Conservation (phyloP, 768 basidiomycete genomes). For the Glaciozyma martinii region DNA sequence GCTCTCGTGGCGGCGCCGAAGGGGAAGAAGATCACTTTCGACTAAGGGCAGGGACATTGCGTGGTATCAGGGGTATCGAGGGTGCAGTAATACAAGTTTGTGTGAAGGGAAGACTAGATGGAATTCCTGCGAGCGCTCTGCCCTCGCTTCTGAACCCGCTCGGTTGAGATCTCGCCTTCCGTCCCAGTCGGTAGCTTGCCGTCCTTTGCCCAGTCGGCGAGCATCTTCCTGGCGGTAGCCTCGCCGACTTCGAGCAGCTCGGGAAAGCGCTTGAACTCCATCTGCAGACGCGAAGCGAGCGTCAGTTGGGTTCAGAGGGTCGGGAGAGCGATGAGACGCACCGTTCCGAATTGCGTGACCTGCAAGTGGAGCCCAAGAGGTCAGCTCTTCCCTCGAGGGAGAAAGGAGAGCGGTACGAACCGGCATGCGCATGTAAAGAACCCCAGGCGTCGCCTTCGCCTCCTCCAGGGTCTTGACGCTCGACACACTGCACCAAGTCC, state of each 20-base stretch:
- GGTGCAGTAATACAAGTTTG: neutral
- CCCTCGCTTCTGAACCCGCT: constrained; percentile 34
- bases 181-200: constrained; percentile 68
- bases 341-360: constrained; percentile 82
- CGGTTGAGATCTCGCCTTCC: constrained; percentile 49
- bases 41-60: too few species aligned
- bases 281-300: neutral
- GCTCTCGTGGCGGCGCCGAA: constrained; percentile 52
- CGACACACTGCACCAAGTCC: constrained; percentile 59
- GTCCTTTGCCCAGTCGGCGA: constrained; percentile 72
- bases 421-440: constrained; percentile 88
- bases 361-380: neutral
- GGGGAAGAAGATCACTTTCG: constrained; percentile 70
- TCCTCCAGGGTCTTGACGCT: constrained; percentile 91
- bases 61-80: too few species aligned
- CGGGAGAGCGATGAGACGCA: constrained; percentile 55
- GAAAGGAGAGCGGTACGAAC: constrained; percentile 36
- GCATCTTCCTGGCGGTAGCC: constrained; percentile 56
- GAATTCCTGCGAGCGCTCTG: constrained; percentile 33
- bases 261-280: constrained; percentile 46
- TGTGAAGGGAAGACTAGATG: constrained; percentile 9
- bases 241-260: constrained; percentile 81
- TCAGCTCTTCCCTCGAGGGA: neutral
- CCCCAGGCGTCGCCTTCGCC: constrained; percentile 80
- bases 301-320: neutral